phyloP scores from a whole-genome alignment of 2,329 filamentous ascomycete genomes.

The Fusarium musae region DNA sequence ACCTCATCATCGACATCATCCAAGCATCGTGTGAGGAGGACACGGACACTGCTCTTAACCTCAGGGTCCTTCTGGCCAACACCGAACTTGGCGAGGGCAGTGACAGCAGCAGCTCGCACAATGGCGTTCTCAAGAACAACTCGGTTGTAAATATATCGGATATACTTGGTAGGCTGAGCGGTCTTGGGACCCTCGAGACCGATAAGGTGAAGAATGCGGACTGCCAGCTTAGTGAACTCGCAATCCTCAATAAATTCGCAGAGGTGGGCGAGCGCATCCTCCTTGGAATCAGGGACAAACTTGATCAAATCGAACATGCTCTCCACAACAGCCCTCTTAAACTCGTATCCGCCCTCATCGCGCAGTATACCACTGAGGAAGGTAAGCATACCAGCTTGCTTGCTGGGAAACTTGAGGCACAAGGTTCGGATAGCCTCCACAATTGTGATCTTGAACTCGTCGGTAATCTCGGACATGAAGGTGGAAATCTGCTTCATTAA shows the following conservation, averaged over 20 bases:
- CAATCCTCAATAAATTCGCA: conserved; percentile 99
- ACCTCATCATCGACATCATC: conserved; percentile 99
- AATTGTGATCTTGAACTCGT: conserved; percentile 99
- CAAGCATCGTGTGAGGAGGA: conserved; percentile 90
- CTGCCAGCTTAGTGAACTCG: conserved; percentile 97
- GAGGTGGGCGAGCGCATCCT: conserved; percentile 87
- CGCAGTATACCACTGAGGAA: conserved; percentile 97
- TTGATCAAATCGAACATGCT: conserved; percentile 99
- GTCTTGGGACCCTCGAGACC: conserved; percentile 96
- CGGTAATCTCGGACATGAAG: conserved; percentile 99
- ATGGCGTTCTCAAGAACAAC: conserved; percentile 98
- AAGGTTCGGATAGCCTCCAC: conserved; percentile 97
- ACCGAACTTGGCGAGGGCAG: conserved; percentile 95
- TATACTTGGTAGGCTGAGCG: conserved; percentile 96
- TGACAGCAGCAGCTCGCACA: conserved; percentile 93
- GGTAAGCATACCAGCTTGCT: conserved; percentile 96
- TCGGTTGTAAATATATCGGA: conserved; percentile 98
- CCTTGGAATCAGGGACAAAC: conserved; percentile 90
- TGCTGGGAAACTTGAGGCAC: conserved; percentile 96
- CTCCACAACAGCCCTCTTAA: conserved; percentile 97
- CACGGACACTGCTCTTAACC: conserved; percentile 94
- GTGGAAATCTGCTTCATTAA: conserved; percentile 98
- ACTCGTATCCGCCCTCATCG: conserved; percentile 97
- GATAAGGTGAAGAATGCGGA: conserved; percentile 92
- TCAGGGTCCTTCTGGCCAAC: conserved; percentile 96